Conservation (phyloP, 345 rosid species). For the Clausena lansium region DNA sequence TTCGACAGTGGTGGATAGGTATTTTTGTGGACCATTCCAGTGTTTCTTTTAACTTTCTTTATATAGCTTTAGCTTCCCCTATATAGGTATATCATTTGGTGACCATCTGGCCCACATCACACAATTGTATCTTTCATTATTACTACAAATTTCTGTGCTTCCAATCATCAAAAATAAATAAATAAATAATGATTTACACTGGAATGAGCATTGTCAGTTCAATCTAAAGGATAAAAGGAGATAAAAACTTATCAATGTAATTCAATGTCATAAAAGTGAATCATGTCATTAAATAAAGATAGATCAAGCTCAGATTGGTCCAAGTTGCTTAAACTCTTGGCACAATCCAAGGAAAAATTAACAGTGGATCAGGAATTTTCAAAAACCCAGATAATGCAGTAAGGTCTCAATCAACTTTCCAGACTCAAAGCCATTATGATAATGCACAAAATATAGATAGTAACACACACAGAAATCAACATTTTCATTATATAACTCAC, state of each 20-base stretch:
- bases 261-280: neutral
- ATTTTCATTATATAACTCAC: constrained; percentile 37
- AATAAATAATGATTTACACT: neutral
- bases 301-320: constrained; percentile 5
- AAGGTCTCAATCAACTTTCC: constrained; percentile 11
- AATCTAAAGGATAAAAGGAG: neutral
- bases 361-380: neutral
- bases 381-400: neutral
- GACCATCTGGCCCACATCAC: neutral
- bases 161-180: neutral
- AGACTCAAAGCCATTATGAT: neutral
- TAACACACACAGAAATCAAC: neutral
- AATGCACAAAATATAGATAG: neutral
- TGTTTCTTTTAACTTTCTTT: neutral
- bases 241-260: neutral
- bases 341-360: neutral
- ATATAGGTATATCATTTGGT: neutral
- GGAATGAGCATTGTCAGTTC: neutral
- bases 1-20: neutral
- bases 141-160: neutral
- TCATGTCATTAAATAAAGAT: constrained; percentile 2
- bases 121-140: neutral
- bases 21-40: neutral
- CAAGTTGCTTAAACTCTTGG: neutral
- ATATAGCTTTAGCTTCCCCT: neutral